phyloP scores from a whole-genome alignment of 148 eudicot species.

The Silene uniflora region DNA sequence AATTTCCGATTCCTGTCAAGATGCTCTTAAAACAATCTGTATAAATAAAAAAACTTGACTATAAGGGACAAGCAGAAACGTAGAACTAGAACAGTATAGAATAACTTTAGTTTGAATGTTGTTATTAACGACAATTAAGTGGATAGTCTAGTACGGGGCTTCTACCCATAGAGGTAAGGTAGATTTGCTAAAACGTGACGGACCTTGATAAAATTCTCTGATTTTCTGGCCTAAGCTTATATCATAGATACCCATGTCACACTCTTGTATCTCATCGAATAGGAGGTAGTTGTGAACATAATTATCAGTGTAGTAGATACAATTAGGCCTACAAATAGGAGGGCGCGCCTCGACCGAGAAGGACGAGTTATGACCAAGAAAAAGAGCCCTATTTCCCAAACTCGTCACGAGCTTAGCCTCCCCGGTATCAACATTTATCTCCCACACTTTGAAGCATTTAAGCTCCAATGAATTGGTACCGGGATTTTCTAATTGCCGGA shows the following conservation, averaged over 20 bases:
- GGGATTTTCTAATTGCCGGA: background rate
- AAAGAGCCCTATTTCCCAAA: slow-evolving; percentile 9
- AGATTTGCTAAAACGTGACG: slow-evolving; percentile 3
- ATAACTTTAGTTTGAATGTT: no score
- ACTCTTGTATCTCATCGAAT: background rate
- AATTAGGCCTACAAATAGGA: background rate
- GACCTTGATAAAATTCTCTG: background rate
- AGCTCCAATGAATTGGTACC: background rate
- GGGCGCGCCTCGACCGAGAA: slow-evolving; percentile 1
- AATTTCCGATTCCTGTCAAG: no score
- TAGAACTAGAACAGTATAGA: no score
- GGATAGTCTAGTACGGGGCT: background rate
- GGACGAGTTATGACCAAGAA: background rate
- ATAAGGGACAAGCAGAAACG: no score
- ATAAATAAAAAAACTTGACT: background rate
- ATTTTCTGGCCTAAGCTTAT: background rate
- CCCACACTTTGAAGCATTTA: slow-evolving; percentile 2
- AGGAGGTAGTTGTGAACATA: slow-evolving; percentile 1
- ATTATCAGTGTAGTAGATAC: slow-evolving; percentile 11
- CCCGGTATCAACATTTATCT: slow-evolving; percentile 14
- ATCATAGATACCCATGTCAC: slow-evolving; percentile 1
- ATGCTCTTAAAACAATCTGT: no score
- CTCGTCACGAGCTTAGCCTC: background rate
- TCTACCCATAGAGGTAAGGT: slow-evolving; percentile 8
- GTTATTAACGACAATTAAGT: background rate